These are phyloP conservation scores for Picochlorum sp. DNA, from an alignment of 139 green algal genomes.

Conservation along the genomic window DNA sequence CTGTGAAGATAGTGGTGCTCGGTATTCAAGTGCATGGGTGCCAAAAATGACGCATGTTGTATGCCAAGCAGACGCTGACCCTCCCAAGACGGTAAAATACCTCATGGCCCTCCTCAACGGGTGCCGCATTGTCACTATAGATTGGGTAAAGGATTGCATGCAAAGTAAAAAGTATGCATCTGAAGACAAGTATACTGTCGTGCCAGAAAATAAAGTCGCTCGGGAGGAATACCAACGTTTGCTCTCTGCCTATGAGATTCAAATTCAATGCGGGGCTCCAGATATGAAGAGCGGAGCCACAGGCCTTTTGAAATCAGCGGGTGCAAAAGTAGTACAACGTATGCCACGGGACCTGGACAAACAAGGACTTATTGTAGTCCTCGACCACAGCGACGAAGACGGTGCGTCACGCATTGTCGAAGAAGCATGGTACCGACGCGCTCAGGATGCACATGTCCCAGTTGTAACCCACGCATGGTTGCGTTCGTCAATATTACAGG, in stretches of 20 bases:
- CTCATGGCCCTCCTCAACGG: constrained; percentile 19
- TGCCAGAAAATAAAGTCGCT: too few species aligned
- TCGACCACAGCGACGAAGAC: not conserved
- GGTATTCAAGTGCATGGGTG: constrained; percentile 13
- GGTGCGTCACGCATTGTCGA: not conserved
- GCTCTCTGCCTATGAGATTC: too few species aligned
- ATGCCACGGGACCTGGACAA: not conserved
- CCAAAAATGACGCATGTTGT: constrained; percentile 19
- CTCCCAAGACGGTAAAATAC: constrained; percentile 31
- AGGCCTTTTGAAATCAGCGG: too few species aligned
- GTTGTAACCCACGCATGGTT: constrained; percentile 24
- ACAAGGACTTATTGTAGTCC: constrained; percentile 13
- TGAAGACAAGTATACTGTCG: too few species aligned
- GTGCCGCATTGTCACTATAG: constrained; percentile 12
- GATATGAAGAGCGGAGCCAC: too few species aligned
- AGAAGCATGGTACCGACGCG: constrained; percentile 17
- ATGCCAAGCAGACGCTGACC: not conserved
- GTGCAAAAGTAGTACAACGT: too few species aligned
- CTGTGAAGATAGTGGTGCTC: constrained; percentile 8
- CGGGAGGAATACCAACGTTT: too few species aligned
- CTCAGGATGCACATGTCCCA: constrained; percentile 13
- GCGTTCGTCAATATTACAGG: constrained; percentile 6
- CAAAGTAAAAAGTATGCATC: too few species aligned
- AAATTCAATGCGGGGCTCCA: too few species aligned
- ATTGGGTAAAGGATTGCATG: too few species aligned